phyloP scores from a whole-genome alignment of 2,329 filamentous ascomycete genomes.

The Madurella fahalii region DNA sequence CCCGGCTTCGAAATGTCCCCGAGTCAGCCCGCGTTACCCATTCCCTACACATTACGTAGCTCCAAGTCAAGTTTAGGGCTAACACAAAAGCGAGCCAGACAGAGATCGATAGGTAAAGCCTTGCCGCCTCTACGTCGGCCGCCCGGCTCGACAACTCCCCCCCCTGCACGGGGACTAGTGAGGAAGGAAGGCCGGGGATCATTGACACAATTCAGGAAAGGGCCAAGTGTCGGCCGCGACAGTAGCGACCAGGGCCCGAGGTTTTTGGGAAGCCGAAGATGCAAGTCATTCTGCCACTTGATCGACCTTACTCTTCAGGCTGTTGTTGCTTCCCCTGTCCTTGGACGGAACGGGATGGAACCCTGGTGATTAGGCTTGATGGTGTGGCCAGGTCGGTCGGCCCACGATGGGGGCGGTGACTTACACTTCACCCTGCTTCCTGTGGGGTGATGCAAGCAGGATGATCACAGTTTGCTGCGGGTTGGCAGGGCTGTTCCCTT shows the following conservation, averaged over 20 bases:
- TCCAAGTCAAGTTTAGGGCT: no score
- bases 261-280: slow-evolving; percentile 1
- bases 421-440: slow-evolving; percentile 26
- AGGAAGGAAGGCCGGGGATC: slow-evolving; percentile 7
- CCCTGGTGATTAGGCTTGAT: slow-evolving; percentile 12
- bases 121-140: slow-evolving; percentile 2
- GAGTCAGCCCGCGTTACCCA: not conserved
- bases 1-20: slow-evolving; percentile 1
- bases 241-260: slow-evolving; percentile 3
- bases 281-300: not conserved
- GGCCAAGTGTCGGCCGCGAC: slow-evolving; percentile 13
- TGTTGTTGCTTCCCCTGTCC: slow-evolving; percentile 9
- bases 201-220: slow-evolving; percentile 10
- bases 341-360: slow-evolving; percentile 12
- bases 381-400: slow-evolving; percentile 13
- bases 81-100: not conserved
- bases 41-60: no score
- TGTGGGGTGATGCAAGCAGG: slow-evolving; percentile 21
- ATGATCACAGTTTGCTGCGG: slow-evolving; percentile 12
- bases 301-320: slow-evolving; percentile 8
- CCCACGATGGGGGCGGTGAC: slow-evolving; percentile 25
- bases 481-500: slow-evolving; percentile 4
- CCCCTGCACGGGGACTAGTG: slow-evolving; percentile 5
- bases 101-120: not conserved
- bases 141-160: slow-evolving; percentile 4